Percentiles rank a stretch among this genome's conserved stretches.
These are phyloP conservation scores for Oxyria digyna DNA, from an alignment of 148 eudicot genomes.

Conservation along the genomic window DNA sequence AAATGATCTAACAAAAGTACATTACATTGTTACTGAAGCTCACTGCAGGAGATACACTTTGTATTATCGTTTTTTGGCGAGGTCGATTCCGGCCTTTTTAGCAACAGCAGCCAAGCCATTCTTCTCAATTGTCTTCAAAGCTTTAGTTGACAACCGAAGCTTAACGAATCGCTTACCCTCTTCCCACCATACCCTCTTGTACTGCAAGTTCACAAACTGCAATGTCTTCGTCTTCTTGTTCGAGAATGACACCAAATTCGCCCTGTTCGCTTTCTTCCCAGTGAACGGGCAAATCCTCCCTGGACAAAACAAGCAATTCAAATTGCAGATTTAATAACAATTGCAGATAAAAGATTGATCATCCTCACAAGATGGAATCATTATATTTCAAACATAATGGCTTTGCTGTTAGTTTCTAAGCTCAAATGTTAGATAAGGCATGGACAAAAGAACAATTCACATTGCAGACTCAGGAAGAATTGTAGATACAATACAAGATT, in stretches of 20 bases:
- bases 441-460: too few species aligned
- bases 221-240: slow-evolving; percentile 72
- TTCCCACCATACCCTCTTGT: slow-evolving; percentile 97
- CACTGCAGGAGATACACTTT: background rate
- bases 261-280: slow-evolving; percentile 84
- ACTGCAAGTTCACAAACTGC: slow-evolving; percentile 85
- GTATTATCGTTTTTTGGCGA: slow-evolving; percentile 37
- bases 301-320: slow-evolving; percentile 20
- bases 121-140: slow-evolving; percentile 87
- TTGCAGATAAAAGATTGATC: background rate
- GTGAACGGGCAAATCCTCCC: slow-evolving; percentile 91
- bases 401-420: too few species aligned
- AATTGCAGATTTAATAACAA: background rate
- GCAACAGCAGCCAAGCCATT: slow-evolving; percentile 89
- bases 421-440: too few species aligned
- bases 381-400: background rate
- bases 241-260: slow-evolving; percentile 72
- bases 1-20: background rate
- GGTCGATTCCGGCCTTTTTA: slow-evolving; percentile 95
- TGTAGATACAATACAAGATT: too few species aligned
- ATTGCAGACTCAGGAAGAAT: too few species aligned
- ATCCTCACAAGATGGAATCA: background rate
- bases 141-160: slow-evolving; percentile 74
- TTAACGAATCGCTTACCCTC: slow-evolving; percentile 80
- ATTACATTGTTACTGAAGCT: background rate